Evolutionary conservation across 345 rosid genomes (phyloP).

Genomic region (Lenwebbia sp.): DNA sequence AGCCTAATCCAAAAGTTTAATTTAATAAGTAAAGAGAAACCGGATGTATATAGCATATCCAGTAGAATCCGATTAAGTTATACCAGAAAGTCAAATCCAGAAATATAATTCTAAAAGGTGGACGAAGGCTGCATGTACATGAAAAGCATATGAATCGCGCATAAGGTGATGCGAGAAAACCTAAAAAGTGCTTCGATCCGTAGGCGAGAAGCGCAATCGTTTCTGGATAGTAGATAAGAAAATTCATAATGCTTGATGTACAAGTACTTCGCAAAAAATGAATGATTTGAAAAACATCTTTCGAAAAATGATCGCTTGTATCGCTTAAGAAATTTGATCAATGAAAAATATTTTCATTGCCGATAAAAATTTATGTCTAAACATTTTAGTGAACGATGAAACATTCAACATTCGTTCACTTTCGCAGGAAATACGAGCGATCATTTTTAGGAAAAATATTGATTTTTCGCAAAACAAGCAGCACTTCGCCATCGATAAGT

Average conservation of each 20-base stretch:
- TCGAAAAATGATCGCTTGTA: too few relatives aligned
- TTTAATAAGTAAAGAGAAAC: not conserved
- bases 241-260: not conserved
- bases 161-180: not conserved
- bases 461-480: too few relatives aligned
- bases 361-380: too few relatives aligned
- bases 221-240: not conserved
- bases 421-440: too few relatives aligned
- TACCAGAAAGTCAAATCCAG: fast-evolving
- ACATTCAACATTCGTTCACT: too few relatives aligned
- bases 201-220: not conserved
- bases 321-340: too few relatives aligned
- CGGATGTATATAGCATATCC: not conserved
- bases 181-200: not conserved
- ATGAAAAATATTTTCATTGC: not conserved
- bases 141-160: not conserved
- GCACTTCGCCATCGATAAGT: not conserved
- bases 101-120: not conserved
- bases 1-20: not conserved
- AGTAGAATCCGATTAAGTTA: not conserved
- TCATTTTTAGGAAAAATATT: too few relatives aligned
- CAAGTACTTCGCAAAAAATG: too few relatives aligned
- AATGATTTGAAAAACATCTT: not conserved
- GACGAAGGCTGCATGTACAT: not conserved
- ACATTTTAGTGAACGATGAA: too few relatives aligned